Percentiles rank a stretch among this genome's conserved stretches.
Conservation (phyloP, 1,284 basidiomycete species). For the Somion occarium region DNA sequence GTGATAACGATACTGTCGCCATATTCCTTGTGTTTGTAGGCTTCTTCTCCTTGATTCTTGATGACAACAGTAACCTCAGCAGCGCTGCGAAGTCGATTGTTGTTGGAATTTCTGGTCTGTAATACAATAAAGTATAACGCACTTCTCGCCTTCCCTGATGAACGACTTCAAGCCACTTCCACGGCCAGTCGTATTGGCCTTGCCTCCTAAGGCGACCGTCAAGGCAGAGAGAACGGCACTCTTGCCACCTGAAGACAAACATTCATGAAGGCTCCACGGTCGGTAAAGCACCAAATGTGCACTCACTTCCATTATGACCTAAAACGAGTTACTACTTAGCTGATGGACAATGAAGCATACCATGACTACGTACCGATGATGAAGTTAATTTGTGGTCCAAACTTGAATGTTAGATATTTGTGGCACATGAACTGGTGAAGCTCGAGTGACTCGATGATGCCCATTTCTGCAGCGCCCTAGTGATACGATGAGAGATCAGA, state of each 20-base stretch:
- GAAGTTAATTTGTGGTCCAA: conserved; percentile 93
- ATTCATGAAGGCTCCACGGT: too few species aligned
- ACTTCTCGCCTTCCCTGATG: conserved; percentile 84
- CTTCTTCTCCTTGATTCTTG: conserved; percentile 88
- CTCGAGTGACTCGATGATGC: conserved; percentile 83
- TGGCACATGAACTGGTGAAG: conserved; percentile 98
- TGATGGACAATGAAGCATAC: too few species aligned
- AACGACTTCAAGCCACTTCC: conserved; percentile 86
- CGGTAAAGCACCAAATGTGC: too few species aligned
- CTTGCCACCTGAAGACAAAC: conserved; percentile 91
- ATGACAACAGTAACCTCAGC: conserved; percentile 79
- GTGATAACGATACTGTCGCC: conserved; percentile 84
- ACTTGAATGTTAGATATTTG: conserved; percentile 73
- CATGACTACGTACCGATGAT: conserved; percentile 84
- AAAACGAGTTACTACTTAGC: neutral
- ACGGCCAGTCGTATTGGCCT: conserved; percentile 85
- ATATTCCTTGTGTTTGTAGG: conserved; percentile 80
- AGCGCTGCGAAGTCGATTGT: conserved; percentile 35
- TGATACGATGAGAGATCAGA: neutral
- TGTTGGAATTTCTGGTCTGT: neutral
- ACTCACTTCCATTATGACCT: conserved; percentile 81
- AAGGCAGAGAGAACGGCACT: conserved; percentile 93
- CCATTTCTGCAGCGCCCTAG: conserved; percentile 76
- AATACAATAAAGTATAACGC: conserved; percentile 23
- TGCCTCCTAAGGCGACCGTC: conserved; percentile 91